Conservation (phyloP, 164 flowering plant genomes). For the Liriodendron chinense region DNA sequence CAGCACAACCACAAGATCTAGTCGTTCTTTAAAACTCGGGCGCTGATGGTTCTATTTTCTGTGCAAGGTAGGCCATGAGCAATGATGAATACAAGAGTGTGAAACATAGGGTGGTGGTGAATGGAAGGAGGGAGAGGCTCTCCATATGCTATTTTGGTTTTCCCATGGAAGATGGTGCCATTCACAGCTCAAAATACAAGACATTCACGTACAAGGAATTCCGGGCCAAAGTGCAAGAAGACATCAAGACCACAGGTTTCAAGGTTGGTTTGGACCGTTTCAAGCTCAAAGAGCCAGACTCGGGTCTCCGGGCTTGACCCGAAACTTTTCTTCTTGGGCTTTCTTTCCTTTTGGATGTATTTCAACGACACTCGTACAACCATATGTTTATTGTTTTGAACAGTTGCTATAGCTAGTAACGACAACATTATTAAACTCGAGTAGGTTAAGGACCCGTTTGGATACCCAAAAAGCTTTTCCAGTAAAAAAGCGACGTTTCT, state of each 20-base stretch:
- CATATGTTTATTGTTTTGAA: background rate
- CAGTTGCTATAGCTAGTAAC: background rate
- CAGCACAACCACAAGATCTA: no score
- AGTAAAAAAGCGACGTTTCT: no score
- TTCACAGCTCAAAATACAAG: conserved; percentile 52
- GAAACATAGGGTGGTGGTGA: conserved; percentile 54
- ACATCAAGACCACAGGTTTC: conserved; percentile 41
- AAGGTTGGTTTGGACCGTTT: conserved; percentile 51
- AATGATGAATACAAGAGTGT: conserved; percentile 59
- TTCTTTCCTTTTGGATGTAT: no score
- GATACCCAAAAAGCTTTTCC: no score
- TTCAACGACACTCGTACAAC: background rate
- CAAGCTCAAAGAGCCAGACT: conserved; percentile 9
- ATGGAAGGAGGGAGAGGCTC: conserved; percentile 36
- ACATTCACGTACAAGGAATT: conserved; percentile 65
- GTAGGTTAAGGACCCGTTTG: no score
- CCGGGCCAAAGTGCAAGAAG: conserved; percentile 49
- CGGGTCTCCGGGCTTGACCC: background rate
- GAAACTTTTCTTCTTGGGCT: no score
- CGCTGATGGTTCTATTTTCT: no score
- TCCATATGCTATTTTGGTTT: conserved; percentile 74
- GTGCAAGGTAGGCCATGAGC: conserved; percentile 47
- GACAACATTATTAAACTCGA: no score
- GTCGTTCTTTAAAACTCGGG: no score
- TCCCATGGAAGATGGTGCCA: conserved; percentile 42